Conservation (phyloP, 2,329 filamentous ascomycete genomes). For the Alternaria sp. region DNA sequence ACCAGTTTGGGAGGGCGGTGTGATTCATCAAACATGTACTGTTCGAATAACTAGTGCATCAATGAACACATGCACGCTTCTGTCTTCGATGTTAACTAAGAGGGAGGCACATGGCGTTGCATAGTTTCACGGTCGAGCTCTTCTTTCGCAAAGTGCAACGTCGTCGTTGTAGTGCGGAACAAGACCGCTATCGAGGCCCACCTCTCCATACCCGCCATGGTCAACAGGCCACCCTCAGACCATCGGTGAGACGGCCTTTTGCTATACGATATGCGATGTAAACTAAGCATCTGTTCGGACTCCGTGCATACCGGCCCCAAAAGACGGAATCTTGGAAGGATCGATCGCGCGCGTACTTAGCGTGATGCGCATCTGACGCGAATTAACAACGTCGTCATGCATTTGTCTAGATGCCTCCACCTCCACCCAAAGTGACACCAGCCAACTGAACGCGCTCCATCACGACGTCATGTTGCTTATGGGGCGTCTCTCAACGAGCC, state of each 20-base stretch:
- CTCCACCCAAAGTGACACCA: conserved; percentile 23
- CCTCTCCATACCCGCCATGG: background rate
- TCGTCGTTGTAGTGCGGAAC: background rate
- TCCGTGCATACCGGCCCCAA: conserved; percentile 10
- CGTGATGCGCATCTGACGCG: conserved; percentile 22
- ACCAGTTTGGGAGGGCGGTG: background rate
- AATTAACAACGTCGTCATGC: conserved; percentile 34
- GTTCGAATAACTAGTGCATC: background rate
- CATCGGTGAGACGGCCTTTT: background rate
- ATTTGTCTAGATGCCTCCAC: conserved; percentile 27
- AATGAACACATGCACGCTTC: background rate
- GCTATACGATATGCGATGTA: background rate
- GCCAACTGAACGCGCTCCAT: conserved; percentile 15
- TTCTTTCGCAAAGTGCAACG: background rate
- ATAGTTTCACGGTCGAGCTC: background rate
- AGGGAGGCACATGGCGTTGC: background rate
- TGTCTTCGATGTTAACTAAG: background rate
- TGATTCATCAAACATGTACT: background rate
- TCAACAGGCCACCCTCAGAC: background rate
- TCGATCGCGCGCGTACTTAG: conserved; percentile 21
- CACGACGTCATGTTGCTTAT: conserved; percentile 32
- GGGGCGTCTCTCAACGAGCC: conserved; percentile 9
- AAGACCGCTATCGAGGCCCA: background rate
- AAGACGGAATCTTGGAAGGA: conserved; percentile 1
- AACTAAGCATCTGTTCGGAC: background rate